A percentile compares a stretch with the other conserved stretches of the same genome.
Conservation (phyloP, 176 grass and related monocot genomes). For the Avena eriantha region DNA sequence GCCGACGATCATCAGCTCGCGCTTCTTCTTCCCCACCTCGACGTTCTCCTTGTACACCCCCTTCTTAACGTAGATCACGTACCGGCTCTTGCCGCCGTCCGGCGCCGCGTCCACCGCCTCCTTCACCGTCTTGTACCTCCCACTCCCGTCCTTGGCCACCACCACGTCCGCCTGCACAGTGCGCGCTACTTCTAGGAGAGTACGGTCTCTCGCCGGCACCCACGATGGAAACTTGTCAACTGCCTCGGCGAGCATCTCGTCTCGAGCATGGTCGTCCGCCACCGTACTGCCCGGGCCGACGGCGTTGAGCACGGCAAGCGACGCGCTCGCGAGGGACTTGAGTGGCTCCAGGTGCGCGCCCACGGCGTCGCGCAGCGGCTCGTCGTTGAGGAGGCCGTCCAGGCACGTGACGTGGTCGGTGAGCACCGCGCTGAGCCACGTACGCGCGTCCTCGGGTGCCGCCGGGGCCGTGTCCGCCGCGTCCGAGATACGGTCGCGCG, state of each 20-base stretch:
- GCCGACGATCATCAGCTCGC: conserved; percentile 61
- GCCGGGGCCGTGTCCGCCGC: not conserved
- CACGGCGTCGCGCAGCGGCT: conserved; percentile 5
- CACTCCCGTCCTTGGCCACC: conserved; percentile 67
- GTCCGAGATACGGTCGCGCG: conserved; percentile 53
- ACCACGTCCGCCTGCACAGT: conserved; percentile 46
- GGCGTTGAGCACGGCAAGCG: conserved; percentile 61
- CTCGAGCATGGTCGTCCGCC: not conserved
- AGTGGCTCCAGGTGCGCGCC: conserved; percentile 38
- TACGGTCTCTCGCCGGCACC: conserved; percentile 41
- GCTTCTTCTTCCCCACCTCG: conserved; percentile 57
- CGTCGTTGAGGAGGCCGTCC: conserved; percentile 40
- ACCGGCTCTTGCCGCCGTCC: conserved; percentile 45
- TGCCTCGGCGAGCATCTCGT: conserved; percentile 6
- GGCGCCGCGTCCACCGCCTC: conserved; percentile 61
- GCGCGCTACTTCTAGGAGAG: conserved; percentile 18
- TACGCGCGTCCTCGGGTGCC: conserved; percentile 22
- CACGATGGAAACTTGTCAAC: conserved; percentile 39
- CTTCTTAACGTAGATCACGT: conserved; percentile 65
- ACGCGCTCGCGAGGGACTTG: conserved; percentile 52
- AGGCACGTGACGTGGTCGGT: conserved; percentile 58
- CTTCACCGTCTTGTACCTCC: conserved; percentile 56
- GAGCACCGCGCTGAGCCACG: conserved; percentile 61
- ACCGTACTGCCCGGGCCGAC: not conserved
- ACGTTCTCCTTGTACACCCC: conserved; percentile 71